Base-by-base conservation (phyloP, 768 basidiomycete genomes). In the Termitomyces sp. region DNA sequence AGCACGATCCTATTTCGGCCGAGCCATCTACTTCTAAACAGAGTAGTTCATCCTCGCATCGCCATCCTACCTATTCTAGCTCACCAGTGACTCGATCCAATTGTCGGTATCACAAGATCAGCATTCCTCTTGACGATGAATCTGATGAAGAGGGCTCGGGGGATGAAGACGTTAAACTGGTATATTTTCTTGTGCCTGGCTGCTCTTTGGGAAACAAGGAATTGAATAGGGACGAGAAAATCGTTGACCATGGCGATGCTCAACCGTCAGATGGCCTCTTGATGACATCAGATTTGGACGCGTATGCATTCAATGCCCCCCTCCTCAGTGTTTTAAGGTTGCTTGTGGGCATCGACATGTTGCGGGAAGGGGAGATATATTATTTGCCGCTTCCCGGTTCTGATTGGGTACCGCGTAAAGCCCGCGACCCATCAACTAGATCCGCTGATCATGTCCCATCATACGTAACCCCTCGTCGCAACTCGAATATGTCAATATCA, bases 91-190 rank as follows among this genome's bases (percentile, higher is more conserved):
- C 85, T 16, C 80, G 87, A 5, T 87, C 87, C 3, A 78, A 87
- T 52, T 89, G 87, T 61, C 82, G 83, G 40, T 89, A 83, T 67
- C 85, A 84, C 64, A 82, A 79, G 57, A 84, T 89, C 63, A 84
- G 83, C 59, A 66, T 89, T 21, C 85, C 84, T 1, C 72, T 57
- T 9, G 56, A 57, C 23, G 56, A 57, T 41, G 56, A 57, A n/a
- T 56, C 55, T 23, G 56, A 57, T 41, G 56, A 57, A 35, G 56
- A 57, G 16, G 43, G 32, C 2, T 48, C 46, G n/a, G 55, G 70
- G 39, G 78, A 79, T 54, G 81, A 83, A 52, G 72, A 74, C 30
- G 77, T 79, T 4, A 75, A 74, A 32, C 79, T 81, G 7, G 70
- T 84, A n/a, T 77, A 63, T 60, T 89, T 89, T 69, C 75, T 87